Percentiles rank a stretch among this genome's conserved stretches.
These are phyloP conservation scores for Grosmannia clavigera DNA, from an alignment of 2,329 filamentous ascomycete species.

Conservation along the genomic window DNA sequence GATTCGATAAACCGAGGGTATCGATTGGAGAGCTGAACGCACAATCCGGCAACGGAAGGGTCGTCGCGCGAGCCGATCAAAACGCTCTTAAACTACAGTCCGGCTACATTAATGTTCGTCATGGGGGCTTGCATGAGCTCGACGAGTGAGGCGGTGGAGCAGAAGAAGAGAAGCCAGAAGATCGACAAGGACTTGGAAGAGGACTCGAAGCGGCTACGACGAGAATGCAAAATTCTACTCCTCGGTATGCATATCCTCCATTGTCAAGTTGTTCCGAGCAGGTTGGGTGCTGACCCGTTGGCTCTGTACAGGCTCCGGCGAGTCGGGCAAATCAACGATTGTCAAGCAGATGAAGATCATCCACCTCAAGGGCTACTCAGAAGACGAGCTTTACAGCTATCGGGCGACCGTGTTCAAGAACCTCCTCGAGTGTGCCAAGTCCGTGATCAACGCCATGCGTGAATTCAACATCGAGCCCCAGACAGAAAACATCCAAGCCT, in stretches of 20 bases:
- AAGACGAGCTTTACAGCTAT: conserved; percentile 88
- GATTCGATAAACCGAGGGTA: background rate
- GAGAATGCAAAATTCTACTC: conserved; percentile 97
- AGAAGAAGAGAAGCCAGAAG: conserved; percentile 92
- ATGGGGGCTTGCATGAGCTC: conserved; percentile 96
- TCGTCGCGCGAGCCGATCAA: background rate
- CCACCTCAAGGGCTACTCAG: conserved; percentile 92
- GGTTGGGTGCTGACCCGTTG: background rate
- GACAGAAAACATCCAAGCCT: conserved; percentile 56
- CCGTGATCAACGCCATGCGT: conserved; percentile 80
- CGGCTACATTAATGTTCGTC: background rate
- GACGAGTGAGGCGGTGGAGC: conserved; percentile 72
- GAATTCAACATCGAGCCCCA: conserved; percentile 79
- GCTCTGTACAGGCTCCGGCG: conserved; percentile 65
- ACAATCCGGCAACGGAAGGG: background rate
- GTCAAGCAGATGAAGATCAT: conserved; percentile 99
- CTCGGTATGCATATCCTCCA: conserved; percentile 52
- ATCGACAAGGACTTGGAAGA: conserved; percentile 92
- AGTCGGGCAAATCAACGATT: conserved; percentile 97
- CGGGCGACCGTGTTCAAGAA: conserved; percentile 98
- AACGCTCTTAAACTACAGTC: background rate
- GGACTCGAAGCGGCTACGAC: conserved; percentile 79
- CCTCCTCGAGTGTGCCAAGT: conserved; percentile 89
- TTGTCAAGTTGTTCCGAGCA: background rate
- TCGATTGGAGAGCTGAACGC: background rate